phyloP scores from a whole-genome alignment of 2,329 filamentous ascomycete genomes.

The Microascus cirrosus region DNA sequence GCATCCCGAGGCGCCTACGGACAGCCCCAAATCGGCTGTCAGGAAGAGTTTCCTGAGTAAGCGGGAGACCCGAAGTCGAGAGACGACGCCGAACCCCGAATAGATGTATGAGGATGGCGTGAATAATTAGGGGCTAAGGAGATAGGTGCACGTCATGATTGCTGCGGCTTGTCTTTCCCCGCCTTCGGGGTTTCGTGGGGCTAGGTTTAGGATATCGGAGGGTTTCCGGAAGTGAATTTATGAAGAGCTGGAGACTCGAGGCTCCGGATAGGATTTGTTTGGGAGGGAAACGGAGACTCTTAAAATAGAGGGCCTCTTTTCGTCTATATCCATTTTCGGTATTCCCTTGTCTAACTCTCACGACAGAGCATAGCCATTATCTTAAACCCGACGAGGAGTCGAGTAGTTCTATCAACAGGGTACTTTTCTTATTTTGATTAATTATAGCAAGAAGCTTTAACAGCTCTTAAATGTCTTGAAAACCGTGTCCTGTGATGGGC shows the following conservation, averaged over 20 bases:
- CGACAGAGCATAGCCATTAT: neutral
- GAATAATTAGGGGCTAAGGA: neutral
- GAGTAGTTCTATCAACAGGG: neutral
- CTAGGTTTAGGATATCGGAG: neutral
- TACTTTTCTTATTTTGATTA: neutral
- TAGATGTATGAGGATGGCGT: neutral
- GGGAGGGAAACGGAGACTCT: neutral
- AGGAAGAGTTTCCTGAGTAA: slow-evolving; percentile 46
- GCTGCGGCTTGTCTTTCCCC: neutral
- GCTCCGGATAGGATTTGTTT: neutral
- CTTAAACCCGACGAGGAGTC: neutral
- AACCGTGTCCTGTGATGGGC: too few species aligned
- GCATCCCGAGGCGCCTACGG: slow-evolving; percentile 8
- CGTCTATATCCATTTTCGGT: neutral
- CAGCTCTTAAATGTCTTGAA: neutral
- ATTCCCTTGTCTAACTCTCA: too few species aligned
- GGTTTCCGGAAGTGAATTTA: neutral
- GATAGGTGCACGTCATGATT: neutral
- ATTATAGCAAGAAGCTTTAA: neutral
- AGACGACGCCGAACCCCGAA: slow-evolving; percentile 26
- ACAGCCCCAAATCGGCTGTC: slow-evolving; percentile 32
- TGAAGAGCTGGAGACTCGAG: neutral
- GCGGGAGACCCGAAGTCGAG: slow-evolving; percentile 28
- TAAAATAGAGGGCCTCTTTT: neutral
- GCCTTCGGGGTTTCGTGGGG: neutral